phyloP scores from a whole-genome alignment of 176 grass and related monocot genomes.

The Paspalum vaginatum region DNA sequence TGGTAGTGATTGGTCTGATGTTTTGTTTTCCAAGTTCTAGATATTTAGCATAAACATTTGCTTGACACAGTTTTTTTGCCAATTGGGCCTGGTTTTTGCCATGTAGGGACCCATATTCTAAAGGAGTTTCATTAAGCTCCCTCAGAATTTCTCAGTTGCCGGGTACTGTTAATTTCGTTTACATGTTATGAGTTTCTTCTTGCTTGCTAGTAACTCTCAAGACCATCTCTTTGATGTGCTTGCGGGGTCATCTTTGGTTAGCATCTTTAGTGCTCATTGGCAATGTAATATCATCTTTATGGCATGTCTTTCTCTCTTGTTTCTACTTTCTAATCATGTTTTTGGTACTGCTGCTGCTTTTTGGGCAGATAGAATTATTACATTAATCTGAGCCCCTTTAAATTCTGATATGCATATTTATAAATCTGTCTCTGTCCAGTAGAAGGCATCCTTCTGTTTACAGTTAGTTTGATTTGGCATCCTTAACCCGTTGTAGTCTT shows the following conservation, averaged over 20 bases:
- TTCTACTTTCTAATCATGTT: background rate
- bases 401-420: background rate
- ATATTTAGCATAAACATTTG: slow-evolving; percentile 35
- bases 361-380: slow-evolving; percentile 1
- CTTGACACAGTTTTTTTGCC: slow-evolving; percentile 38
- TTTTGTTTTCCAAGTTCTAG: slow-evolving; percentile 27
- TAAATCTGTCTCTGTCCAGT: background rate
- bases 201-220: background rate
- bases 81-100: slow-evolving; percentile 52
- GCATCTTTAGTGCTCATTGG: background rate
- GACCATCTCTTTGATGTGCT: background rate
- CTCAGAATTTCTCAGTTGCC: slow-evolving; percentile 60
- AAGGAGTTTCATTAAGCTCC: slow-evolving; percentile 60
- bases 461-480: slow-evolving; percentile 15
- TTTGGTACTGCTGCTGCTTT: background rate
- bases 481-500: background rate
- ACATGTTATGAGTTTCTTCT: slow-evolving; percentile 3
- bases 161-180: slow-evolving; percentile 51
- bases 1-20: slow-evolving; percentile 58
- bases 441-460: background rate
- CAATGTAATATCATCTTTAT: slow-evolving; percentile 13
- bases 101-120: slow-evolving; percentile 86
- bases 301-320: background rate
- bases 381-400: background rate
- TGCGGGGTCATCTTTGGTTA: background rate